A percentile compares a stretch with the other conserved stretches of the same genome.
These are phyloP conservation scores for Camelina hispida DNA, from an alignment of 345 rosid species.

Conservation along the genomic window DNA sequence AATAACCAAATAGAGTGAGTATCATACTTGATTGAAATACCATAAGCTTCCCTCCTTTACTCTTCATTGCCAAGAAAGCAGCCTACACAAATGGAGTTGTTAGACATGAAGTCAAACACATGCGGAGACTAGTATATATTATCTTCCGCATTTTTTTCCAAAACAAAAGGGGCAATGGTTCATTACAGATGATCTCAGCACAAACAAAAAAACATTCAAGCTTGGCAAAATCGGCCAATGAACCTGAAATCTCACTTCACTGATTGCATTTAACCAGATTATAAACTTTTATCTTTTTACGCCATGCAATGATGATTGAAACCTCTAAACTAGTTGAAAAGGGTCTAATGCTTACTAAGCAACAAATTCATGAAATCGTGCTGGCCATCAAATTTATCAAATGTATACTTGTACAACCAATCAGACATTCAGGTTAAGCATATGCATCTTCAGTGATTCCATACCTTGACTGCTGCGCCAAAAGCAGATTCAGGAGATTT, in stretches of 20 bases:
- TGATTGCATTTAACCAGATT: neutral
- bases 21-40: constrained; percentile 86
- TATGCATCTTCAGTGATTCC: constrained; percentile 27
- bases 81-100: constrained; percentile 56
- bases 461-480: constrained; percentile 82
- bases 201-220: neutral
- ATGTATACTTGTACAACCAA: constrained; percentile 19
- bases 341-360: constrained; percentile 25
- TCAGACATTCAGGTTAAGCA: constrained; percentile 21
- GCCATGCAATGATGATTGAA: constrained; percentile 16
- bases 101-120: constrained; percentile 10
- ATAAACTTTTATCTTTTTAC: neutral
- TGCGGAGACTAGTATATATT: constrained; percentile 14
- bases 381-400: constrained; percentile 21
- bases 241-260: constrained; percentile 18
- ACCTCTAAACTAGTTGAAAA: constrained; percentile 24
- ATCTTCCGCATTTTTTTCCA: constrained; percentile 3
- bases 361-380: constrained; percentile 16
- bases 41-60: constrained; percentile 87
- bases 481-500: constrained; percentile 93
- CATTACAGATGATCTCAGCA: constrained; percentile 17
- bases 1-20: constrained; percentile 1
- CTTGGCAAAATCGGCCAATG: constrained; percentile 11
- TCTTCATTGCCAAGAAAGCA: constrained; percentile 88
- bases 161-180: neutral